phyloP scores from a whole-genome alignment of 176 grass and related monocot species.

The Cenchrus americanus region DNA sequence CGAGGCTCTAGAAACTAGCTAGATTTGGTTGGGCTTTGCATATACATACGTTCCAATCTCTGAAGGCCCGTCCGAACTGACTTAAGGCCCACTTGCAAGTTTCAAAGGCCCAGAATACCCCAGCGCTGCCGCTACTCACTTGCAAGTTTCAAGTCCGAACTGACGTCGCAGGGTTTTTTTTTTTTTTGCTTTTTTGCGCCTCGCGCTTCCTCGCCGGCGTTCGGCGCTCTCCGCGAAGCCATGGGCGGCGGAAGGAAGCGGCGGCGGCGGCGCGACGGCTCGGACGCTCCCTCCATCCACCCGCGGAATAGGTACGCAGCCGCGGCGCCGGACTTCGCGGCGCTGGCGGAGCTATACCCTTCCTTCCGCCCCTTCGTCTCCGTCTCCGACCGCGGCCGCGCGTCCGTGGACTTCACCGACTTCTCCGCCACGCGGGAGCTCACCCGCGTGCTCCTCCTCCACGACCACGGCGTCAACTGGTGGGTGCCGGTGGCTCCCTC shows the following conservation, averaged over 20 bases:
- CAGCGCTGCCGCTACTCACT: no score
- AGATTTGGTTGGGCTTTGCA: neutral
- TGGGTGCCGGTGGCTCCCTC: conserved; percentile 13
- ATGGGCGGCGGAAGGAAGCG: conserved; percentile 55
- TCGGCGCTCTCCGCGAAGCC: neutral
- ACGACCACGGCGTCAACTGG: conserved; percentile 89
- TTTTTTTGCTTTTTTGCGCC: no score
- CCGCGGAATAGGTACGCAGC: conserved; percentile 76
- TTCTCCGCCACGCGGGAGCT: conserved; percentile 75
- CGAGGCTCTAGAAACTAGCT: neutral
- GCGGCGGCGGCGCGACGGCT: conserved; percentile 45
- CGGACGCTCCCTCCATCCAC: conserved; percentile 62
- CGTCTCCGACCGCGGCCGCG: conserved; percentile 40
- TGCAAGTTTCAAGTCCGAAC: no score
- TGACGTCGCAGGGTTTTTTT: no score
- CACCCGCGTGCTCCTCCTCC: conserved; percentile 89
- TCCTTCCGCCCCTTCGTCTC: conserved; percentile 77
- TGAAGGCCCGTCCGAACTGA: no score
- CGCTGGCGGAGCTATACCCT: conserved; percentile 76
- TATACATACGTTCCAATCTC: neutral
- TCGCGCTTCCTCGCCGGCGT: neutral
- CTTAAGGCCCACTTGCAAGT: neutral
- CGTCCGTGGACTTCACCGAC: conserved; percentile 66
- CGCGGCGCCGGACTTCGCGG: conserved; percentile 75
- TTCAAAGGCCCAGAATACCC: neutral